Base-by-base conservation (phyloP, 352 stramenopile genomes). In the Pythium volutum region DNA sequence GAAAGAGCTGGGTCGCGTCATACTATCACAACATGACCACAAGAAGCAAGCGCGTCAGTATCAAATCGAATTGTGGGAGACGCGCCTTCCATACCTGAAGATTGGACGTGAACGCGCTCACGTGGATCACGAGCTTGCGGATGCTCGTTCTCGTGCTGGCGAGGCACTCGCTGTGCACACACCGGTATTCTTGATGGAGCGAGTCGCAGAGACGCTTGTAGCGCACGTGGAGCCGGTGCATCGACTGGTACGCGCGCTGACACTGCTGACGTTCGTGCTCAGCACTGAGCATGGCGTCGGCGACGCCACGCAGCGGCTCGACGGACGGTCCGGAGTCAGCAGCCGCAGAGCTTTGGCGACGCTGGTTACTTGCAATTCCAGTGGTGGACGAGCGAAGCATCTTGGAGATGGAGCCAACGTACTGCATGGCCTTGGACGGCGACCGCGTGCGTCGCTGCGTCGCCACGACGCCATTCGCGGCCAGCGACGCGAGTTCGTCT, bases 41-140 rank as follows among this genome's bases (percentile, higher is more conserved):
- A 48, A 48, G n/a, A 48, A 27, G n/a, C n/a, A n/a, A n/a, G n/a
- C n/a, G 42, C n/a, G 42, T 48, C 0, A 48, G 42, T 27, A 27
- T 27, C 22, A 2, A 10, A 27, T 15, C n/a, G 0, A 29, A 48
- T 15, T 14, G 20, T 7, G 16, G 39, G 12, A 8, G 6, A 48
- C 8, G 3, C 14, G 16, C 36, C 6, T 11, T 48, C 22, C 14
- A 2, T 62, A 72, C 66, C 66, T 72, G 67, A 16, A 74, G 45
- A 46, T 70, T 74, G 3, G 67, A 74, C 3, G 67, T 74, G 49
- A 74, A 74, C 14, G 67, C 62, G 20, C 67, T 74, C 4, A 74
- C 54, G 43, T 74, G 67, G 39, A 74, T 65, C 14, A 69, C 57
- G 16, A 74, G 50, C 33, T 74, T 74, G 22, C 67, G 48, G 41